A percentile compares a stretch with the other conserved stretches of the same genome.
Evolutionary conservation across 805 yeast genomes (phyloP).

Genomic region (Saturnispora dispora): DNA sequence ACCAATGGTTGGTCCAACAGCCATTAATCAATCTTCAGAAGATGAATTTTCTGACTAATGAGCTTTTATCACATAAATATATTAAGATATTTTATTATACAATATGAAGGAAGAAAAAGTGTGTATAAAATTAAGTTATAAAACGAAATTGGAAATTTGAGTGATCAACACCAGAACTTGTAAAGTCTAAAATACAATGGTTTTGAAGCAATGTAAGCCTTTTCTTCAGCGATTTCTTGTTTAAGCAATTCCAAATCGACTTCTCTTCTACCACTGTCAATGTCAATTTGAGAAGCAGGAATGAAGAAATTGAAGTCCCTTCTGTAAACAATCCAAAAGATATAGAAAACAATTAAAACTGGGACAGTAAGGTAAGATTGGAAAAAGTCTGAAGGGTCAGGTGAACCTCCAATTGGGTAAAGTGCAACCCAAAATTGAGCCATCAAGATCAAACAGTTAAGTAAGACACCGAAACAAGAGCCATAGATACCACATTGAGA

Average conservation of each 20-base stretch:
- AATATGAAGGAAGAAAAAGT: not conserved
- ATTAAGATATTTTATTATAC: not conserved
- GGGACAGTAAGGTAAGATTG: constrained; percentile 54
- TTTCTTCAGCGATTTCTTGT: constrained; percentile 49
- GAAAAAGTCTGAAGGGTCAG: constrained; percentile 51
- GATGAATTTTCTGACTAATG: constrained; percentile 5
- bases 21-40: not conserved
- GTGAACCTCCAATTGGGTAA: constrained; percentile 49
- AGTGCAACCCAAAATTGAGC: constrained; percentile 79
- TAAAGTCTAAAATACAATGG: constrained; percentile 40
- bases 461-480: constrained; percentile 46
- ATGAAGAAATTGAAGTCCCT: constrained; percentile 38
- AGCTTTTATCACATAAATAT: not conserved
- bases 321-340: constrained; percentile 27
- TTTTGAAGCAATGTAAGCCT: constrained; percentile 34
- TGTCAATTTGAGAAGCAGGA: constrained; percentile 40
- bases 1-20: constrained; percentile 2
- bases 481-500: constrained; percentile 62
- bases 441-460: constrained; percentile 50
- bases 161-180: constrained; percentile 43
- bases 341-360: constrained; percentile 42
- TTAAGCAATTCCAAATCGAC: constrained; percentile 44
- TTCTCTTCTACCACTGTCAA: constrained; percentile 55
- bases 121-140: not conserved
- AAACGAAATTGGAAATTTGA: not conserved